phyloP scores from a whole-genome alignment of 2,329 filamentous ascomycete species.

The Monilinia fructicola region DNA sequence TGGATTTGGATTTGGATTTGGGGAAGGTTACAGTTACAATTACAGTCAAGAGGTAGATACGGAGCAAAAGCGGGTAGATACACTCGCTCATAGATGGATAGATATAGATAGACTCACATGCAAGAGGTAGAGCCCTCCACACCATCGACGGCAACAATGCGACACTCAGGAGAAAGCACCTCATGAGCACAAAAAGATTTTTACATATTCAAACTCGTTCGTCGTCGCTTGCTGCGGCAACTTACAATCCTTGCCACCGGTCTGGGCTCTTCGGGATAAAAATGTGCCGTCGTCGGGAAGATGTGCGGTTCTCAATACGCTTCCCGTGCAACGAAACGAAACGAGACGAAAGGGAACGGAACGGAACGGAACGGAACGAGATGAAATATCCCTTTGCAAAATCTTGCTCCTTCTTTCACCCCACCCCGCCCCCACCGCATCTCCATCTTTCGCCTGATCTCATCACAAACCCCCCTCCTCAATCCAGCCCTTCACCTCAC shows the following conservation, averaged over 20 bases:
- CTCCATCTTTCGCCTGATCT: no score
- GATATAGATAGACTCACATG: background rate
- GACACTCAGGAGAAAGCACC: background rate
- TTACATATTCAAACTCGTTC: background rate
- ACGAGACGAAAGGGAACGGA: no score
- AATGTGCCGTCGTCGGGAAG: no score
- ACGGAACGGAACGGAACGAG: no score
- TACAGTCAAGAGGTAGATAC: background rate
- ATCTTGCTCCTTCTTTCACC: background rate
- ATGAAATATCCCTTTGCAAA: no score
- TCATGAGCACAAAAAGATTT: background rate
- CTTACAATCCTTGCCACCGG: background rate
- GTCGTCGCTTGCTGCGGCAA: background rate
- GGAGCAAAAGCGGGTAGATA: background rate
- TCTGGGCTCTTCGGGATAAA: background rate
- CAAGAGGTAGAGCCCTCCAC: background rate
- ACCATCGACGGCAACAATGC: background rate
- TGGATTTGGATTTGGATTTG: background rate
- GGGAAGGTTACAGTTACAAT: no score
- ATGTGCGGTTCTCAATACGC: no score
- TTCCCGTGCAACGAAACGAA: no score
- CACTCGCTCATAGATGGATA: background rate
- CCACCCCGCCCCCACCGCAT: background rate
- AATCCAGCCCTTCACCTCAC: conserved; percentile 5
- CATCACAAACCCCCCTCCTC: background rate